Evolutionary conservation across 768 basidiomycete species (phyloP).

Genomic region (Pluteus cervinus): DNA sequence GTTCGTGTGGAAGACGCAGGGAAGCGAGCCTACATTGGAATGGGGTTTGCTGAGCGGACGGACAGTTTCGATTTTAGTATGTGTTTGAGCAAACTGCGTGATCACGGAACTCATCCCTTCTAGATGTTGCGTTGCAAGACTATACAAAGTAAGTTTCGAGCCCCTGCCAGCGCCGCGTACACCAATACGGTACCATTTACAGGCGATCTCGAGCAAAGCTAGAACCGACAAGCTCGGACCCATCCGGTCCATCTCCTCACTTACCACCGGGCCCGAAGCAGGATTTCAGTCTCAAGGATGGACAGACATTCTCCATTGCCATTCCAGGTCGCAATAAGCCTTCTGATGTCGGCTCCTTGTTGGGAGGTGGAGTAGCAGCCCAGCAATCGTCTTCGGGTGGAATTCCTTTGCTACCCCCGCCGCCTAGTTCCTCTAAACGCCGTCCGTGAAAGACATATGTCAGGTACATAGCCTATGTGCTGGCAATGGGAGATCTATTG

Average conservation of each 20-base stretch:
- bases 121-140: conserved; percentile 83
- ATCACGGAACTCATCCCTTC: neutral
- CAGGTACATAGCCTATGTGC: no score
- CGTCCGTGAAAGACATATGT: no score
- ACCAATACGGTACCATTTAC: conserved; percentile 7
- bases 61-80: conserved; percentile 92
- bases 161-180: conserved; percentile 5
- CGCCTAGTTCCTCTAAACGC: no score
- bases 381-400: no score
- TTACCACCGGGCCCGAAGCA: conserved; percentile 79
- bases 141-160: conserved; percentile 60
- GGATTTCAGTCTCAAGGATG: conserved; percentile 91
- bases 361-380: no score
- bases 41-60: conserved; percentile 85
- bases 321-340: conserved; percentile 89
- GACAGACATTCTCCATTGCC: conserved; percentile 88
- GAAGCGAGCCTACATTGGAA: conserved; percentile 86
- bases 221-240: conserved; percentile 44
- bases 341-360: no score
- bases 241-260: conserved; percentile 54
- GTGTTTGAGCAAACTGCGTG: conserved; percentile 26
- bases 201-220: conserved; percentile 62
- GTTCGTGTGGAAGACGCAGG: conserved; percentile 85
- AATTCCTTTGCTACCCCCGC: no score
- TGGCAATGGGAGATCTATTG: no score